Evolutionary conservation across 768 basidiomycete genomes (phyloP), one percentile per base, ranked within the genome.

Genomic region (Boletus eberwhitei): DNA sequence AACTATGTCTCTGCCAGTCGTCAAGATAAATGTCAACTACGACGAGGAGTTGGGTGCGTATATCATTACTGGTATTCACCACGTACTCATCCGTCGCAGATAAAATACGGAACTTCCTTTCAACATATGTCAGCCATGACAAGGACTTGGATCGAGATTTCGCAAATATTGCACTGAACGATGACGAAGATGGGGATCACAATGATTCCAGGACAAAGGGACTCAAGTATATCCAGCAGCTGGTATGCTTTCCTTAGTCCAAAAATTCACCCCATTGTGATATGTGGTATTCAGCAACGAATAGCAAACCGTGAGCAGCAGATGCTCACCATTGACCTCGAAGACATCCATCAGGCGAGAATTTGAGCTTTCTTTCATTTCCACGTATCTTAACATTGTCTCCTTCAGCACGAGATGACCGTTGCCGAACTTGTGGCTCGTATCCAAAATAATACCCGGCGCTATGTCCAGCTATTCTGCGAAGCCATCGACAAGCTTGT

Each of bases 251-350:
- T 70, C 67, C 74, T 4, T 39, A 14, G 50, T 19, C 34, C 35
- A 42, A 43, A 50, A 58, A 59, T 24, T 51, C 62, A 60, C 70
- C 68, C 26, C 41, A 22, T 59, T 26, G 40, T 64, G 26, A 65
- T 47, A 5, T 52, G 51, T 61, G 41, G 52, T 8, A 29, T 56
- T 59, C 53, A 64, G 93, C 92, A 93, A 94, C 76, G 78, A 41
- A 84, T 99, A 55, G 92, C 96, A 47, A 96, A 99, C 72, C 83
- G 97, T 35, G 91, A 97, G 58, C 88, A 93, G 70, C 84, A 93
- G 61, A 90, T 90, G 82, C 75, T 99, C 11, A 76, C 86, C 38
- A 83, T 99, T 56, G 93, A 96, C 62, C 71, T 99, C 22, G 91
- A 93, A 67, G 97, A 99, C 72, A 75, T 98, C 38, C 78, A 79